phyloP scores from a whole-genome alignment of 1,284 basidiomycete species.

The Psilocybe mexicana region DNA sequence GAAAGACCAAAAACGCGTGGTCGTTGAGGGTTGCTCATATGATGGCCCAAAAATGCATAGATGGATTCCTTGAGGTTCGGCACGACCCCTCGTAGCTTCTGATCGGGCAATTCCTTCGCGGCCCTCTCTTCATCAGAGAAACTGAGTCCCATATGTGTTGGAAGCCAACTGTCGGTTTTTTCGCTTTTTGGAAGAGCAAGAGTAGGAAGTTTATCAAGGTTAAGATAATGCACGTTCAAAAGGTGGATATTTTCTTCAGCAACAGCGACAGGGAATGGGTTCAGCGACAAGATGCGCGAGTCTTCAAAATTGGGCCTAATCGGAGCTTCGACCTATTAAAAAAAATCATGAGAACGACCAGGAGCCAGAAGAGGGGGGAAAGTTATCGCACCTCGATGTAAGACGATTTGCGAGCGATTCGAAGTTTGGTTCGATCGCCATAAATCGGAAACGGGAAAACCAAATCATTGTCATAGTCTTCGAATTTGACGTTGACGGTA shows the following conservation, averaged over 20 bases:
- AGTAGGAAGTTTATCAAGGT: slow-evolving; percentile 38
- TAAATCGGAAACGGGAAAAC: slow-evolving; percentile 39
- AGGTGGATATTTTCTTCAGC: slow-evolving; percentile 22
- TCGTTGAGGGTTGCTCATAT: slow-evolving; percentile 5
- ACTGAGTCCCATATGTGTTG: slow-evolving; percentile 19
- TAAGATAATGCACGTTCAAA: slow-evolving; percentile 40
- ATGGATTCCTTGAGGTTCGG: slow-evolving; percentile 21
- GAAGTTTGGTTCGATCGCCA: slow-evolving; percentile 33
- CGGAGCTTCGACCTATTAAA: slow-evolving; percentile 31
- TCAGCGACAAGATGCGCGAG: slow-evolving; percentile 20
- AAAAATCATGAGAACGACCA: neutral
- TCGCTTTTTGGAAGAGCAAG: slow-evolving; percentile 16
- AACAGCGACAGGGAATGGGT: slow-evolving; percentile 34
- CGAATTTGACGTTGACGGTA: slow-evolving; percentile 11
- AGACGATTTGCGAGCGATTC: slow-evolving; percentile 51
- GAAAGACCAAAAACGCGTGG: slow-evolving; percentile 31
- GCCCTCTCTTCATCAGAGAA: slow-evolving; percentile 22
- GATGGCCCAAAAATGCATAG: slow-evolving; percentile 14
- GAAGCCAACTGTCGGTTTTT: slow-evolving; percentile 23
- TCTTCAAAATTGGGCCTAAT: slow-evolving; percentile 17
- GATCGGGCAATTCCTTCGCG: neutral
- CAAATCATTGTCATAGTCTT: slow-evolving; percentile 20
- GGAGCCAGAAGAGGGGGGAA: neutral
- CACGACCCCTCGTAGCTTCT: slow-evolving; percentile 11
- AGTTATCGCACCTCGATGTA: slow-evolving; percentile 48